phyloP scores from a whole-genome alignment of 1,284 basidiomycete species.

The Sporisorium iseilematis-ciliati region DNA sequence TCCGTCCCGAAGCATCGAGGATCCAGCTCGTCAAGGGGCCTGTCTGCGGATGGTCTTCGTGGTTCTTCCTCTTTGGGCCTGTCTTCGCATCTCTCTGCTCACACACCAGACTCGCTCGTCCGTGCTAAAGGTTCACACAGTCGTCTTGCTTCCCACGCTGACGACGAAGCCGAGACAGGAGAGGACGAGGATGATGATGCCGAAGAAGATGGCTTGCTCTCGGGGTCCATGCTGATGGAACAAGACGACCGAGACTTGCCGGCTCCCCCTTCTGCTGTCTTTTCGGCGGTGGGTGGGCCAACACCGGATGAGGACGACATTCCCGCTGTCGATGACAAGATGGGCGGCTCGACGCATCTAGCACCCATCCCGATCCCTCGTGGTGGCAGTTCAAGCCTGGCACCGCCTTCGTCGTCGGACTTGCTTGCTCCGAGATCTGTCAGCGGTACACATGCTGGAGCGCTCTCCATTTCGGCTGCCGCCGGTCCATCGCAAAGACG shows the following conservation, averaged over 20 bases:
- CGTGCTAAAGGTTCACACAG: conserved; percentile 21
- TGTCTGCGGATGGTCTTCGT: conserved; percentile 18
- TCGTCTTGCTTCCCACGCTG: conserved; percentile 30
- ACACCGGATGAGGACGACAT: conserved; percentile 59
- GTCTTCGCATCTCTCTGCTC: conserved; percentile 14
- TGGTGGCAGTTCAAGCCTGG: conserved; percentile 14
- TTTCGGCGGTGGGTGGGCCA: conserved; percentile 34
- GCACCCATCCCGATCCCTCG: conserved; percentile 59
- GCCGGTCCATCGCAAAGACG: conserved; percentile 20
- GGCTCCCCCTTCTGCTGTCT: conserved; percentile 40
- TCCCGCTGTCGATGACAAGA: conserved; percentile 55
- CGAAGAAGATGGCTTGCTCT: conserved; percentile 46
- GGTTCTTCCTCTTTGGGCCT: conserved; percentile 14
- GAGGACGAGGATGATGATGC: conserved; percentile 27
- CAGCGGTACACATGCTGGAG: conserved; percentile 11
- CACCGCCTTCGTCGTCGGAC: conserved; percentile 23
- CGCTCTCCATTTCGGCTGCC: conserved; percentile 13
- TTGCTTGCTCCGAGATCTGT: conserved; percentile 18
- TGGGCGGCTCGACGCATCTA: conserved; percentile 50
- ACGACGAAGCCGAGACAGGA: conserved; percentile 31
- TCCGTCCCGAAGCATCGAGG: conserved; percentile 26
- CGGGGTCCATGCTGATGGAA: conserved; percentile 44
- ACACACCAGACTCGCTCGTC: conserved; percentile 15
- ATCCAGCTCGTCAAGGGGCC: conserved; percentile 15
- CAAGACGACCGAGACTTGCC: conserved; percentile 46